Evolutionary conservation across 768 basidiomycete species (phyloP), one percentile per base, ranked within the genome.

Genomic region (Lactarius pseudohatsudake): DNA sequence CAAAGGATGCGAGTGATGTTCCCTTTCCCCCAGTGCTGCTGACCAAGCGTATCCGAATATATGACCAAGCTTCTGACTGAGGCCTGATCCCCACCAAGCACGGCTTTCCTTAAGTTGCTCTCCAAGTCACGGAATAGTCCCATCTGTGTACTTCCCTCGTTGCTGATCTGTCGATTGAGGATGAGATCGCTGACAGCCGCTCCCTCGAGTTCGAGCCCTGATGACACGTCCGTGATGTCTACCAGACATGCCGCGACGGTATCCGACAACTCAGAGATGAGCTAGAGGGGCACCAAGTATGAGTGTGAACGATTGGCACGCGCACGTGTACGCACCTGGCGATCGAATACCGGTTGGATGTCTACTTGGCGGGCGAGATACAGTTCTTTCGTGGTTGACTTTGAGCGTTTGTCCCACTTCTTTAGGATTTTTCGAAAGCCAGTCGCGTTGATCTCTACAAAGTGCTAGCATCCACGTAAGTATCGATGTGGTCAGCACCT

Each of bases 351-450:
- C 0, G 96, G 97, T 72, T 98, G 97, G n/a, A 98, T 92, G 71
- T 99, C 97, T 2, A 99, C 96, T 75, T 98, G 97, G 36, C 97
- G 87, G 56, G 92, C 86, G 22, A 99, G 86, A 77, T 98, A 98
- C 5, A 98, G 83, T 74, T 99, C 97, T 74, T 95, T 98, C n/a
- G 92, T 98, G 26, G 89, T 87, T 1, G 92, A 94, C 53, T 89
- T 97, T 43, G 94, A 94, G 57, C 94, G 86, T 78, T 98, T 99
- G 78, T 98, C 97, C 84, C 94, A 99, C 76, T 99, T 99, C 75
- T 99, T 98, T 68, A 98, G 78, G 57, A 98, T 98, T 76, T 98
- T 98, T 55, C 96, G 86, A 76, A 98, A 98, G 4, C 95, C 97
- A 11, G 89, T 94, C 7, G 91, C 97, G 75, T 98, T 99, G 73